Conservation (phyloP, 2,329 filamentous ascomycete species). For the Sporothrix brunneoviolacea region DNA sequence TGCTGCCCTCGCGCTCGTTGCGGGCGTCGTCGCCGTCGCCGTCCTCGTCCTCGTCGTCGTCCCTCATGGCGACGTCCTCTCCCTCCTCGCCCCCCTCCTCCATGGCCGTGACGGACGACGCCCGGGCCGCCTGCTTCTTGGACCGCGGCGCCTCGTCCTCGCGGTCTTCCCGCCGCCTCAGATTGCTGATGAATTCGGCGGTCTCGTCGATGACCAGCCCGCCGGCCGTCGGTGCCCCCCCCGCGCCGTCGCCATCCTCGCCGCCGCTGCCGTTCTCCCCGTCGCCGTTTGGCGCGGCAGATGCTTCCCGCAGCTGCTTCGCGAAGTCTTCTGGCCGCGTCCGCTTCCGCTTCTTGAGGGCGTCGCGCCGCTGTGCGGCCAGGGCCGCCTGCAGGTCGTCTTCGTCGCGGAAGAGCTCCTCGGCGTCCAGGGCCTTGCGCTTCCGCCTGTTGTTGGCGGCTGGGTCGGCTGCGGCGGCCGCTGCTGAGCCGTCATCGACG, state of each 20-base stretch:
- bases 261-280: slow-evolving; percentile 27
- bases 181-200: slow-evolving; percentile 83
- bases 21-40: slow-evolving; percentile 45
- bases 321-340: slow-evolving; percentile 80
- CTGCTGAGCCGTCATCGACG: slow-evolving; percentile 51
- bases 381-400: slow-evolving; percentile 86
- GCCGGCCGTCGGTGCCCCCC: slow-evolving; percentile 18
- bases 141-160: slow-evolving; percentile 29
- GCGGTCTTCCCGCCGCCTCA: slow-evolving; percentile 60
- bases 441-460: slow-evolving; percentile 55
- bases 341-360: slow-evolving; percentile 88
- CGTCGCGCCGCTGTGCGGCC: slow-evolving; percentile 72
- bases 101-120: slow-evolving; percentile 37
- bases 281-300: slow-evolving; percentile 34
- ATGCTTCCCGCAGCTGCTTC: slow-evolving; percentile 63
- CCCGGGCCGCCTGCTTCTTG: background rate
- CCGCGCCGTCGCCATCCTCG: slow-evolving; percentile 27
- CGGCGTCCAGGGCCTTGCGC: slow-evolving; percentile 50
- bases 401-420: slow-evolving; percentile 68
- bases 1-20: slow-evolving; percentile 46
- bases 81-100: slow-evolving; percentile 38
- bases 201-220: slow-evolving; percentile 94
- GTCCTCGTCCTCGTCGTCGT: slow-evolving; percentile 39
- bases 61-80: slow-evolving; percentile 44
- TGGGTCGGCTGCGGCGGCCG: slow-evolving; percentile 31